Conservation (phyloP, 2,329 filamentous ascomycete species). For the Botrytis byssoidea region DNA sequence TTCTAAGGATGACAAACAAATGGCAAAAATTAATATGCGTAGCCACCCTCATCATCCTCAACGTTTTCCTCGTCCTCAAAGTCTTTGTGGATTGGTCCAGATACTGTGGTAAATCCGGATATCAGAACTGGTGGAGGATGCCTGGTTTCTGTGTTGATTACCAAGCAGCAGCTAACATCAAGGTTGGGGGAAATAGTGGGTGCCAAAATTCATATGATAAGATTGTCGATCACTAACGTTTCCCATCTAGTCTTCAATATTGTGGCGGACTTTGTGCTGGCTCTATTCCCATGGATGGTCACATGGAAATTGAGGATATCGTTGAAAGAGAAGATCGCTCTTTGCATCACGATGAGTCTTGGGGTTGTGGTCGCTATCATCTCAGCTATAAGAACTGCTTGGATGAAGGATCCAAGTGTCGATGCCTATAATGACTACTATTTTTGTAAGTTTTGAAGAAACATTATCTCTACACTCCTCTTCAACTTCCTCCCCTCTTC, state of each 20-base stretch:
- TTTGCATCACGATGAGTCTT: slow-evolving; percentile 51
- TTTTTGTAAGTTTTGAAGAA: slow-evolving; percentile 40
- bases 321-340: slow-evolving; percentile 48
- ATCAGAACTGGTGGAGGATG: slow-evolving; percentile 49
- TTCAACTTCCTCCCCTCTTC: background rate
- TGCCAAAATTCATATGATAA: slow-evolving; percentile 8
- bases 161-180: slow-evolving; percentile 45
- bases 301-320: slow-evolving; percentile 50
- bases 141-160: slow-evolving; percentile 45
- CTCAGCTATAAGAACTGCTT: slow-evolving; percentile 48
- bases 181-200: slow-evolving; percentile 52
- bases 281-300: slow-evolving; percentile 50
- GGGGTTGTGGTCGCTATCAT: slow-evolving; percentile 52
- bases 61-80: slow-evolving; percentile 48
- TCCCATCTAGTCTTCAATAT: slow-evolving; percentile 49
- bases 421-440: slow-evolving; percentile 47
- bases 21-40: slow-evolving; percentile 47
- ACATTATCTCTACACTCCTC: background rate
- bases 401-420: slow-evolving; percentile 47
- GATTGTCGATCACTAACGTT: slow-evolving; percentile 23
- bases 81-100: slow-evolving; percentile 51
- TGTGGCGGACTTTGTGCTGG: slow-evolving; percentile 53
- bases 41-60: slow-evolving; percentile 52
- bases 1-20: slow-evolving; percentile 45
- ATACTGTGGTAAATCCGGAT: slow-evolving; percentile 44